Conservation (phyloP, 805 yeast species). For the Metschnikowia arizonensis region DNA sequence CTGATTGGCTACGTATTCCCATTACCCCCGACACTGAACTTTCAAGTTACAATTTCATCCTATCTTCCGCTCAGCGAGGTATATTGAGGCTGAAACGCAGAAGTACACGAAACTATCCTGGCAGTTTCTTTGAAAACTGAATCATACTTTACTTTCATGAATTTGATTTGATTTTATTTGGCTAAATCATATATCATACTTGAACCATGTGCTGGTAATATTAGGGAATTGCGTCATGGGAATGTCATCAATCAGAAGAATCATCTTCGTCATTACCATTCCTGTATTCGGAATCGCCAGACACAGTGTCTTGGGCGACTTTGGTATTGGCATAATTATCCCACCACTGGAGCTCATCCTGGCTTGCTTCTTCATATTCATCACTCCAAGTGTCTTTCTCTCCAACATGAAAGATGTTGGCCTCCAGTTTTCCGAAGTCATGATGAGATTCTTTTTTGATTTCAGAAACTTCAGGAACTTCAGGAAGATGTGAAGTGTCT, state of each 20-base stretch:
- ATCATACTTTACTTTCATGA: neutral
- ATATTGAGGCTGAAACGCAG: neutral
- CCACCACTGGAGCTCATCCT: constrained; percentile 4
- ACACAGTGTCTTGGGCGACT: neutral
- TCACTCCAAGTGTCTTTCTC: constrained; percentile 5
- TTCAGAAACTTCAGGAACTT: neutral
- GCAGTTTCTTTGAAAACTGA: neutral
- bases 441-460: neutral
- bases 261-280: neutral
- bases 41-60: neutral
- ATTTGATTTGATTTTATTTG: neutral
- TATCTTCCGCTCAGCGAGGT: neutral
- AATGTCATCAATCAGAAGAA: neutral
- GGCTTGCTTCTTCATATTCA: constrained; percentile 1
- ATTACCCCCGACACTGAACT: neutral
- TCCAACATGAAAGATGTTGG: neutral
- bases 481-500: neutral
- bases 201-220: neutral
- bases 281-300: neutral
- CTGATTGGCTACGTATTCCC: constrained; percentile 1
- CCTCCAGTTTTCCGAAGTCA: constrained; percentile 1
- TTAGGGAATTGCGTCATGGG: neutral
- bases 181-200: neutral
- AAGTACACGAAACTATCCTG: neutral
- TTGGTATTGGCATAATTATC: neutral